These are phyloP conservation scores for Mycena sp. DNA, from an alignment of 1,284 basidiomycete genomes.

Conservation along the genomic window DNA sequence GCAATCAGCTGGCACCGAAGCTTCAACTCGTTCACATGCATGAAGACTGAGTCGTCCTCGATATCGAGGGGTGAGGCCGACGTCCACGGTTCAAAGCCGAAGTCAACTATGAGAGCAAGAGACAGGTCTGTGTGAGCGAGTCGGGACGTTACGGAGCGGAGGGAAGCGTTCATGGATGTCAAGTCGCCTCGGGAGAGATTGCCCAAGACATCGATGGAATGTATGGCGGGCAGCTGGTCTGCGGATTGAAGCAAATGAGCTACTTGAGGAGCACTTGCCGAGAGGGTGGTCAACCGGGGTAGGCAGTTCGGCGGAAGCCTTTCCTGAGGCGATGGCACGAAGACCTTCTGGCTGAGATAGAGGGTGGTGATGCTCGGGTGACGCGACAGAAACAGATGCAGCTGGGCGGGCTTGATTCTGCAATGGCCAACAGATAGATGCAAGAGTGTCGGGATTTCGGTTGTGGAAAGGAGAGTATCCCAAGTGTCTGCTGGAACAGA, in stretches of 20 bases:
- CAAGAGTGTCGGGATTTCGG: conserved; percentile 23
- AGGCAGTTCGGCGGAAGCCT: conserved; percentile 21
- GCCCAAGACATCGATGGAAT: conserved; percentile 10
- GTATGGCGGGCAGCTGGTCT: conserved; percentile 1
- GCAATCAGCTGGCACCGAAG: conserved; percentile 4
- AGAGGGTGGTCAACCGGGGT: conserved; percentile 2
- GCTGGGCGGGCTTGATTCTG: conserved; percentile 16
- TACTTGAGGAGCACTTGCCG: conserved; percentile 14
- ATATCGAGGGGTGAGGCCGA: conserved; percentile 2
- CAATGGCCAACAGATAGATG: conserved; percentile 14
- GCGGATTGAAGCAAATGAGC: conserved; percentile 22
- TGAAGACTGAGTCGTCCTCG: conserved; percentile 11
- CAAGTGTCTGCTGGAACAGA: conserved; percentile 4
- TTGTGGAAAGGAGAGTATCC: conserved; percentile 8
- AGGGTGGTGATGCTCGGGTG: conserved; percentile 22
- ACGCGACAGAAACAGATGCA: conserved; percentile 23
- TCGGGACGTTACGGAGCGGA: conserved; percentile 15
- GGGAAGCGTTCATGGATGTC: conserved; percentile 6
- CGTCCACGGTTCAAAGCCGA: not conserved
- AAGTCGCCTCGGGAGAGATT: conserved; percentile 23
- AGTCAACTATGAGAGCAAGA: conserved; percentile 18
- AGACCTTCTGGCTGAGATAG: conserved; percentile 15
- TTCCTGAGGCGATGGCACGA: conserved; percentile 21
- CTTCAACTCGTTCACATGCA: conserved; percentile 9
- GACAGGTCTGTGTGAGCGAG: conserved; percentile 10